Evolutionary conservation across 345 rosid species (phyloP).

Genomic region (Bruguiera sexangula): DNA sequence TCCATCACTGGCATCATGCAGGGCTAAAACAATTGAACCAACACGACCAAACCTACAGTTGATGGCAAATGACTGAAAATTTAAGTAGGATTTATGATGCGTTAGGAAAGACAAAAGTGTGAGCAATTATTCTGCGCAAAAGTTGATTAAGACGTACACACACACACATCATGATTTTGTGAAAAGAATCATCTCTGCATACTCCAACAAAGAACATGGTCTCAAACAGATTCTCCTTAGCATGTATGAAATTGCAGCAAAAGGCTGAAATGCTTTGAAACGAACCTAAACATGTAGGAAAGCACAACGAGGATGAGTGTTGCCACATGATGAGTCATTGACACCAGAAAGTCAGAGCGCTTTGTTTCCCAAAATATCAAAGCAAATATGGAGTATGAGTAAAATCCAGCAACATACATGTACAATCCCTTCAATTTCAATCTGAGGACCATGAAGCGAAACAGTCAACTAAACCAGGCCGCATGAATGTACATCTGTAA

Average conservation of each 20-base stretch:
- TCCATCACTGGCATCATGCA: slow-evolving; percentile 73
- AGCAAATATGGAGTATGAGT: slow-evolving; percentile 70
- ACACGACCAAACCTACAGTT: slow-evolving; percentile 63
- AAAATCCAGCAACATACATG: slow-evolving; percentile 77
- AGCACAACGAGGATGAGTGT: slow-evolving; percentile 48
- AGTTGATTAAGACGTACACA: too few relatives aligned
- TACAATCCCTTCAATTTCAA: slow-evolving; percentile 68
- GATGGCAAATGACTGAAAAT: slow-evolving; percentile 13
- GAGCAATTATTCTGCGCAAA: background rate
- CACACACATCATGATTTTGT: background rate
- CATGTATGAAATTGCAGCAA: background rate
- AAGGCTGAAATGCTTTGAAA: slow-evolving; percentile 4
- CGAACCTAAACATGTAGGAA: slow-evolving; percentile 68
- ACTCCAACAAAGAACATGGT: background rate
- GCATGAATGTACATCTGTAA: background rate
- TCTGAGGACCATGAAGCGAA: slow-evolving; percentile 31
- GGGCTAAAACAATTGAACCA: slow-evolving; percentile 60
- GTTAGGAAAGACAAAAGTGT: background rate
- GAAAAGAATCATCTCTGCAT: background rate
- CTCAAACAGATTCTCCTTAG: background rate
- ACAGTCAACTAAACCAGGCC: slow-evolving; percentile 12
- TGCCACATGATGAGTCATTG: slow-evolving; percentile 74
- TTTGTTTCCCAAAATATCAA: slow-evolving; percentile 84
- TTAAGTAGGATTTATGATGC: background rate
- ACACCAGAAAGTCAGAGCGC: slow-evolving; percentile 62